Conservation (phyloP, 2,329 filamentous ascomycete species). For the Domatiomyces catenatus region DNA sequence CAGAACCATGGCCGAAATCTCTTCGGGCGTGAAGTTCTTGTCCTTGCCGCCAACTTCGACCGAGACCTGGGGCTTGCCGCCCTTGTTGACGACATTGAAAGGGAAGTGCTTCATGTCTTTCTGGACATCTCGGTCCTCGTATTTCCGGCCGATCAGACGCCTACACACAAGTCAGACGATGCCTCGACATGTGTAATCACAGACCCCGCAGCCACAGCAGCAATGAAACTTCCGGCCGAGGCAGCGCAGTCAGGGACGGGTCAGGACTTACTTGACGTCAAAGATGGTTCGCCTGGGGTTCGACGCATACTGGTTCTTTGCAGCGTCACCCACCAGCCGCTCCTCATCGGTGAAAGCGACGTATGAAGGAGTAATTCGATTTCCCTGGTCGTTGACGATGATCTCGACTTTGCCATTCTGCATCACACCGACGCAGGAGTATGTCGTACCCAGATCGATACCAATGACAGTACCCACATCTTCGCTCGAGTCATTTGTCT, state of each 20-base stretch:
- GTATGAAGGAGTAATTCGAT: slow-evolving; percentile 90
- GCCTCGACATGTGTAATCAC: no score
- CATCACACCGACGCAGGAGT: slow-evolving; percentile 85
- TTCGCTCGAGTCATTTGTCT: slow-evolving; percentile 41
- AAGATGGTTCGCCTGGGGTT: slow-evolving; percentile 66
- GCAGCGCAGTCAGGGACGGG: not conserved
- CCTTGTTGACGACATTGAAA: slow-evolving; percentile 81
- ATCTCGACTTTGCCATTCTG: slow-evolving; percentile 90
- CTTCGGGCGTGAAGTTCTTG: slow-evolving; percentile 51
- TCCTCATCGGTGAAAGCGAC: slow-evolving; percentile 96
- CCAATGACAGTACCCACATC: slow-evolving; percentile 81
- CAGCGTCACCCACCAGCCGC: slow-evolving; percentile 89
- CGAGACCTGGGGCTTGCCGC: slow-evolving; percentile 74
- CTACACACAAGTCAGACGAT: slow-evolving; percentile 26
- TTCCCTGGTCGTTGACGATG: slow-evolving; percentile 89
- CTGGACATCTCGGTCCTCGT: slow-evolving; percentile 71
- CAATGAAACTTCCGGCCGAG: no score
- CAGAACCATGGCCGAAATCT: slow-evolving; percentile 51
- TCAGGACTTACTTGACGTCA: slow-evolving; percentile 63
- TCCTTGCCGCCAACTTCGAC: slow-evolving; percentile 44
- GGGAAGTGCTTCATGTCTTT: slow-evolving; percentile 96
- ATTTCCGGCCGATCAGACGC: slow-evolving; percentile 76
- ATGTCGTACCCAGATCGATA: slow-evolving; percentile 88
- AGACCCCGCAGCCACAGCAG: no score
- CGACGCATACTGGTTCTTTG: slow-evolving; percentile 81